A percentile compares a stretch with the other conserved stretches of the same genome.
Conservation (phyloP, 2,329 filamentous ascomycete genomes). For the Graphium sp. region DNA sequence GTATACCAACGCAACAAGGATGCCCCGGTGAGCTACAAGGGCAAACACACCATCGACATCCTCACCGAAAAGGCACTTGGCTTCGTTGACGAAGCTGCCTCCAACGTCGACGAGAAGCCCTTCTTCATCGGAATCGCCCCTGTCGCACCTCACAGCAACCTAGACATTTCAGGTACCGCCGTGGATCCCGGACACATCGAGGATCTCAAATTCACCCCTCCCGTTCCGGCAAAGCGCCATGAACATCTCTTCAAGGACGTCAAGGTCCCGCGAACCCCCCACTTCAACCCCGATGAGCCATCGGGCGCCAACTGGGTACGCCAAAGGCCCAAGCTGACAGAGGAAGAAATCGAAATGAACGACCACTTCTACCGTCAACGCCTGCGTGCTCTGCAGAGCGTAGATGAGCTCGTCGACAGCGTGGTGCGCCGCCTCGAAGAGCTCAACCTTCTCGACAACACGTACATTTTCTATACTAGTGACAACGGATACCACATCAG, state of each 20-base stretch:
- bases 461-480: constrained; percentile 33
- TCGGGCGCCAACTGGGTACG: constrained; percentile 26
- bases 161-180: constrained; percentile 2
- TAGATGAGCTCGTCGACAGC: constrained; percentile 25
- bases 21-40: constrained; percentile 30
- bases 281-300: constrained; percentile 43
- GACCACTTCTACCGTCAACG: constrained; percentile 22
- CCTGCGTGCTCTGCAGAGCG: constrained; percentile 23
- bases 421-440: constrained; percentile 16
- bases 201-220: constrained; percentile 14
- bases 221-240: constrained; percentile 31
- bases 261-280: constrained; percentile 41
- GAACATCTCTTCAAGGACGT: constrained; percentile 39
- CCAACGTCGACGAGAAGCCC: constrained; percentile 21
- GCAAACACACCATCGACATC: constrained; percentile 35
- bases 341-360: constrained; percentile 15
- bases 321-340: constrained; percentile 15
- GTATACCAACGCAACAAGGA: constrained; percentile 45
- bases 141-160: constrained; percentile 14
- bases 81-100: constrained; percentile 33
- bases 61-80: constrained; percentile 29
- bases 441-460: constrained; percentile 17
- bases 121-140: constrained; percentile 42
- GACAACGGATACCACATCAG: constrained; percentile 38
- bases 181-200: not conserved